These are phyloP conservation scores for Suillus luteus DNA, from an alignment of 768 basidiomycete species.

Conservation along the genomic window DNA sequence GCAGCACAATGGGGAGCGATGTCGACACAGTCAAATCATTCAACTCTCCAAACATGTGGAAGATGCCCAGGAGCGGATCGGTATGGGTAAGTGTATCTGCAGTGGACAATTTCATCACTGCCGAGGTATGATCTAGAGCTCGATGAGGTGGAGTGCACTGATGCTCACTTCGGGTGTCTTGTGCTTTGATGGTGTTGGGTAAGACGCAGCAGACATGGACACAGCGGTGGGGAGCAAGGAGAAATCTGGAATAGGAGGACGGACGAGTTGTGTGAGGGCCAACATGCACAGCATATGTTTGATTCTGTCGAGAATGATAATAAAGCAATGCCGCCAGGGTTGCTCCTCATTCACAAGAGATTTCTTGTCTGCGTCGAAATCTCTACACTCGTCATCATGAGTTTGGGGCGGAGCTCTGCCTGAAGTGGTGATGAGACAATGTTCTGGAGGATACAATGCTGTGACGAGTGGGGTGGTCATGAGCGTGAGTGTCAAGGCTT, in stretches of 20 bases:
- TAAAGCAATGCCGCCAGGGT: constrained; percentile 61
- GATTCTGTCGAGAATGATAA: constrained; percentile 85
- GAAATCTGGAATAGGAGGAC: no score
- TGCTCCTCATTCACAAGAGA: constrained; percentile 18
- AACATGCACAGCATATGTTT: constrained; percentile 90
- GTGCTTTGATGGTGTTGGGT: constrained; percentile 2
- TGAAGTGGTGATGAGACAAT: constrained; percentile 50
- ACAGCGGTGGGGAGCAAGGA: constrained; percentile 15
- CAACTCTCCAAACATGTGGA: constrained; percentile 75
- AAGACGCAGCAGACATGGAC: constrained; percentile 12
- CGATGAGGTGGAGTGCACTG: constrained; percentile 84
- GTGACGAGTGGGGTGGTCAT: constrained; percentile 80
- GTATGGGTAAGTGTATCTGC: constrained; percentile 70
- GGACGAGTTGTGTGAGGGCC: constrained; percentile 86
- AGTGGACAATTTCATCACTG: constrained; percentile 65
- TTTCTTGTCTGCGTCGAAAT: constrained; percentile 11
- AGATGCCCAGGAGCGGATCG: constrained; percentile 73
- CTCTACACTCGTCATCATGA: constrained; percentile 38
- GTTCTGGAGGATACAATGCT: constrained; percentile 64
- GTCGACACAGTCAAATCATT: constrained; percentile 56
- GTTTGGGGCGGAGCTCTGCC: constrained; percentile 16
- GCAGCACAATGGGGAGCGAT: constrained; percentile 72
- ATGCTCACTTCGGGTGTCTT: constrained; percentile 42
- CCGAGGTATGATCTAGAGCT: constrained; percentile 67
- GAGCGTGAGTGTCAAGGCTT: constrained; percentile 80